Evolutionary conservation across 805 yeast species (phyloP).

Genomic region (Schwanniomyces vanrijiae): DNA sequence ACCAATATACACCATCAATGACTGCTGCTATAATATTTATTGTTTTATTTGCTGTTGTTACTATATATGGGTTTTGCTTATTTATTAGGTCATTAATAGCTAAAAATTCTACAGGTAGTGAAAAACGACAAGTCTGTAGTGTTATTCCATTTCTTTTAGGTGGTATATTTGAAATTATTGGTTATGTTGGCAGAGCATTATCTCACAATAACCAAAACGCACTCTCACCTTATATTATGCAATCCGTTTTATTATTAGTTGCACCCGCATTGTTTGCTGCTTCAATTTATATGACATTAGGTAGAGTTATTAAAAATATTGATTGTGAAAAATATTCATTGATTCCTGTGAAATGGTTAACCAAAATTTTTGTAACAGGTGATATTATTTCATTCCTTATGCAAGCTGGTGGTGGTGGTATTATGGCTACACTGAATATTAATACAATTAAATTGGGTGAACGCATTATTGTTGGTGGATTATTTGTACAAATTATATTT

Average conservation of each 20-base stretch:
- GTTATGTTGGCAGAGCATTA: slow-evolving; percentile 20
- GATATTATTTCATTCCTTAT: slow-evolving; percentile 26
- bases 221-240: slow-evolving; percentile 19
- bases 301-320: slow-evolving; percentile 17
- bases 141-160: slow-evolving; percentile 23
- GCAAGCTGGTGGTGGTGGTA: slow-evolving; percentile 32
- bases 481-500: slow-evolving; percentile 27
- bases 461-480: slow-evolving; percentile 23
- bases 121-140: not conserved
- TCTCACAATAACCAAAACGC: slow-evolving; percentile 10
- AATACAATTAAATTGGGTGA: slow-evolving; percentile 13
- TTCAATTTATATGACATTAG: slow-evolving; percentile 29
- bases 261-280: slow-evolving; percentile 33
- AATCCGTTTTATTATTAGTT: slow-evolving; percentile 21
- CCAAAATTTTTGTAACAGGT: slow-evolving; percentile 27
- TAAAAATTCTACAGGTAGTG: not conserved
- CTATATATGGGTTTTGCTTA: not conserved
- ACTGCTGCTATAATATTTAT: slow-evolving; percentile 4
- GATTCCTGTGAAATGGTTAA: slow-evolving; percentile 19
- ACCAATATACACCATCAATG: slow-evolving; percentile 4
- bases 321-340: slow-evolving; percentile 14
- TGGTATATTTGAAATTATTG: slow-evolving; percentile 19
- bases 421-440: slow-evolving; percentile 15
- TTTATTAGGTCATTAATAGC: not conserved
- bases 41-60: not conserved